Evolutionary conservation across 1,284 basidiomycete species (phyloP), one percentile per base, ranked within the genome.

Genomic region (Boletus holoroseus): DNA sequence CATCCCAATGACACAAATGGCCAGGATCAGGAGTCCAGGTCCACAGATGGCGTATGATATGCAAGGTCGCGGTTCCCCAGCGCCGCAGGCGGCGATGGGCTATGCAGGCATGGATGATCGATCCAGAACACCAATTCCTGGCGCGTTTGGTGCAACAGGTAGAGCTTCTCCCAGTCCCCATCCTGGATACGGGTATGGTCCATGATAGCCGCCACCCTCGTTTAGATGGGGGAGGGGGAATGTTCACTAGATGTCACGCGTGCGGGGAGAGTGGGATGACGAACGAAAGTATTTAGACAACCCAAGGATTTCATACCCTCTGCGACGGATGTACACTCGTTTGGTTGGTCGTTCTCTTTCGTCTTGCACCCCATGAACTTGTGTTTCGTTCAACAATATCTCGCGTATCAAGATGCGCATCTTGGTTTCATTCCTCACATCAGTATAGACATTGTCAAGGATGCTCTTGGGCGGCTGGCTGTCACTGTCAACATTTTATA

Each of bases 1-100:
- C 15, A 85, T 86, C 47, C 83, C 85, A 15, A 89, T 90, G 87
- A 88, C 79, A 1, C 85, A 88, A 58, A 78, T 88, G 71, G 71
- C 68, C 16, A 70, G 71, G 20, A 64, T 72, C 32, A 66, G 73
- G 56, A 77, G 76, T 55, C 74, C 77, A 40, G 75, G 62, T 13
- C 76, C 78, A 12, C 61, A 63, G 31, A 15, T 53, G 36, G 64
- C 59, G 5, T 73, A 72, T 47, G 70, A 70, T 42, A 62, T 60
- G 54, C 65, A 64, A 15, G 67, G 63, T 20, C 65, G 66, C 27
- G 50, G 42, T 13, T 70, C 65, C 49, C 73, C 72, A 34, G 69
- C 53, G 47, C 71, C 72, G 50, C 74, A 72, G 62, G 65, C 60
- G 62, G 70, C 60, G 43, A 67, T 67, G 55, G 68, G 62, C 3